Conservation (phyloP, 106 monocot species). For the Dioscorea zingiberensis region DNA sequence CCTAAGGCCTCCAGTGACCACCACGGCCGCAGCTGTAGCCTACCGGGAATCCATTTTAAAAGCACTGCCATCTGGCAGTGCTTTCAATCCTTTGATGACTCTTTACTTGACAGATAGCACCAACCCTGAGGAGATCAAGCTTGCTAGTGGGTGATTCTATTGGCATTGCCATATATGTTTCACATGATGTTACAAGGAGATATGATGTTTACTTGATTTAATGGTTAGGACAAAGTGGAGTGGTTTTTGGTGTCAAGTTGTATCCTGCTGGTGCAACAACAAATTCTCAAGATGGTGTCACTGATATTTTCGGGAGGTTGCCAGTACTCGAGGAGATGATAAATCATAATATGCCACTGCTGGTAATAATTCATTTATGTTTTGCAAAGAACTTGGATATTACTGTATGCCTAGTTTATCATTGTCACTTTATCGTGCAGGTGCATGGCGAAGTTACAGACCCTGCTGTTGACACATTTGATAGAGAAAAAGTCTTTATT, state of each 20-base stretch:
- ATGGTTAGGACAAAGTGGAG: conserved; percentile 66
- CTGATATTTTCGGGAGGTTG: conserved; percentile 94
- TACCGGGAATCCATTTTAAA: conserved; percentile 68
- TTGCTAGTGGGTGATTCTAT: conserved; percentile 56
- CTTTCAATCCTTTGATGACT: conserved; percentile 83
- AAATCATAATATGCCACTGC: conserved; percentile 76
- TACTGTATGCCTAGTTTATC: no score
- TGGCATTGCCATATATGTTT: no score
- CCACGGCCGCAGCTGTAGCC: conserved; percentile 55
- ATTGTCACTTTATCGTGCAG: conserved; percentile 31
- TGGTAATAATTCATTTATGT: conserved; percentile 33
- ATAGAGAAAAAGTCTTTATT: conserved; percentile 85
- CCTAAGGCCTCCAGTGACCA: conserved; percentile 81
- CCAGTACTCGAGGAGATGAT: conserved; percentile 91
- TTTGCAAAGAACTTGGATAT: background rate
- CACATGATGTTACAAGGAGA: no score
- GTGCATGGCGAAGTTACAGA: conserved; percentile 97
- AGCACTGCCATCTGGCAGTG: conserved; percentile 37
- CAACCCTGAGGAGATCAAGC: conserved; percentile 63
- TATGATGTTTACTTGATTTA: background rate
- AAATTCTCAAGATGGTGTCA: conserved; percentile 96
- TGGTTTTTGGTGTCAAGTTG: conserved; percentile 82
- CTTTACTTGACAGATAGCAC: conserved; percentile 89
- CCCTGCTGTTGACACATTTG: conserved; percentile 80
- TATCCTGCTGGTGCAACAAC: conserved; percentile 99